These are phyloP conservation scores for Penicillium sp. DNA, from an alignment of 2,329 filamentous ascomycete genomes.

Conservation along the genomic window DNA sequence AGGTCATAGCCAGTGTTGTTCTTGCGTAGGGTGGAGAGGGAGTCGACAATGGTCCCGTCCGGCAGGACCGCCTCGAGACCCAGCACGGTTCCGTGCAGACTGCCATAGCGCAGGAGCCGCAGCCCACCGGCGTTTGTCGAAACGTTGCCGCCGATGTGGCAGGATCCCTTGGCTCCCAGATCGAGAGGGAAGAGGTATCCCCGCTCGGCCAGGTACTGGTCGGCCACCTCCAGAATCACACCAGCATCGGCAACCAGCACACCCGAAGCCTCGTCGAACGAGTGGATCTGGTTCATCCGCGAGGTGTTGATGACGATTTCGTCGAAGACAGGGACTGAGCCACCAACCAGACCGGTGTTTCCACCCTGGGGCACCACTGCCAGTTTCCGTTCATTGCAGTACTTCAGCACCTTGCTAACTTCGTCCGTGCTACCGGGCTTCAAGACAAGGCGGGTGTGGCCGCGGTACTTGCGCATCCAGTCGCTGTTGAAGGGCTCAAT, in stretches of 20 bases:
- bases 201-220: slow-evolving; percentile 77
- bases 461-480: slow-evolving; percentile 99
- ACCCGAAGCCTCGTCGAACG: slow-evolving; percentile 90
- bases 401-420: slow-evolving; percentile 84
- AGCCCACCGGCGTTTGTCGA: slow-evolving; percentile 93
- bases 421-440: slow-evolving; percentile 82
- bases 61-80: slow-evolving; percentile 91
- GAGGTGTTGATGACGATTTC: slow-evolving; percentile 92
- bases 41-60: slow-evolving; percentile 87
- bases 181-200: slow-evolving; percentile 93
- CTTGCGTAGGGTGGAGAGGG: slow-evolving; percentile 84
- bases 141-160: slow-evolving; percentile 93
- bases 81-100: slow-evolving; percentile 86
- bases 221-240: slow-evolving; percentile 82
- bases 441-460: slow-evolving; percentile 80
- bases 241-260: slow-evolving; percentile 88
- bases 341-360: slow-evolving; percentile 93
- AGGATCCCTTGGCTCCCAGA: slow-evolving; percentile 95
- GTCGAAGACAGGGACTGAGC: slow-evolving; percentile 94
- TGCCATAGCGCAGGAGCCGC: slow-evolving; percentile 85
- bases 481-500: slow-evolving; percentile 91
- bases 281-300: slow-evolving; percentile 86
- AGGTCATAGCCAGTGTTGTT: slow-evolving; percentile 99
- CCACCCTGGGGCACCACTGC: slow-evolving; percentile 96
- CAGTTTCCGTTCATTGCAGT: slow-evolving; percentile 90